phyloP scores from a whole-genome alignment of 2,329 filamentous ascomycete genomes.

The Apiospora phragmitis region DNA sequence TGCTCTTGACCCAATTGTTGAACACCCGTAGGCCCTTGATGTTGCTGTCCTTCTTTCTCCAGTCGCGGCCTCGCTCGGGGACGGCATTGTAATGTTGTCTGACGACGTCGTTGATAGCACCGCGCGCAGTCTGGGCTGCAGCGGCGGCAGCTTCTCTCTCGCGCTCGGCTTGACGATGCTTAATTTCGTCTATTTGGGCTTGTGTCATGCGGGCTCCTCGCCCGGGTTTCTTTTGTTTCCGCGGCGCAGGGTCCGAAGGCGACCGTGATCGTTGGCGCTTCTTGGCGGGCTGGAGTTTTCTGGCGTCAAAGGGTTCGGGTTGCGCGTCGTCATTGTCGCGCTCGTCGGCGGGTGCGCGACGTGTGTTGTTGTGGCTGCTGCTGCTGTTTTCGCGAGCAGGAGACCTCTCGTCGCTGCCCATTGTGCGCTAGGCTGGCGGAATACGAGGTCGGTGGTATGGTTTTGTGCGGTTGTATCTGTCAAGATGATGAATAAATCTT shows the following conservation, averaged over 20 bases:
- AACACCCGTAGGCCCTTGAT: slow-evolving; percentile 94
- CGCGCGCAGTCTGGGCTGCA: slow-evolving; percentile 34
- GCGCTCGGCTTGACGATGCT: slow-evolving; percentile 57
- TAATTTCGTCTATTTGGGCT: slow-evolving; percentile 66
- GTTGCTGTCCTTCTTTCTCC: slow-evolving; percentile 89
- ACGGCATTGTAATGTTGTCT: slow-evolving; percentile 95
- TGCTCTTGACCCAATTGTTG: slow-evolving; percentile 99
- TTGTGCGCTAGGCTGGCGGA: slow-evolving; percentile 21
- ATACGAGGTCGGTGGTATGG: neutral
- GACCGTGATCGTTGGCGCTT: slow-evolving; percentile 58
- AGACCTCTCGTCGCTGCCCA: slow-evolving; percentile 31
- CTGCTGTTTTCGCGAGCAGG: slow-evolving; percentile 9
- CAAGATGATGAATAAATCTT: neutral
- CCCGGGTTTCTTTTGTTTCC: slow-evolving; percentile 69
- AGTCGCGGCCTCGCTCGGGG: slow-evolving; percentile 88
- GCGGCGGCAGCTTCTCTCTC: slow-evolving; percentile 39
- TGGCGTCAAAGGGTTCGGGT: slow-evolving; percentile 62
- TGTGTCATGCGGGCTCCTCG: slow-evolving; percentile 67
- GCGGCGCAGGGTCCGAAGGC: slow-evolving; percentile 42
- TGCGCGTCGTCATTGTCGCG: slow-evolving; percentile 41
- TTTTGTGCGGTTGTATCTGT: slow-evolving; percentile 12
- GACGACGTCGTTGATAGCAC: slow-evolving; percentile 77
- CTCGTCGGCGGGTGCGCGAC: slow-evolving; percentile 17
- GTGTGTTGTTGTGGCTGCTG: slow-evolving; percentile 34
- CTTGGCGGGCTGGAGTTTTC: slow-evolving; percentile 58